Percentiles rank a stretch among this genome's conserved stretches.
phyloP scores from a whole-genome alignment of 1,139 yeast genomes.

The Debaryomycetaceae sp. region DNA sequence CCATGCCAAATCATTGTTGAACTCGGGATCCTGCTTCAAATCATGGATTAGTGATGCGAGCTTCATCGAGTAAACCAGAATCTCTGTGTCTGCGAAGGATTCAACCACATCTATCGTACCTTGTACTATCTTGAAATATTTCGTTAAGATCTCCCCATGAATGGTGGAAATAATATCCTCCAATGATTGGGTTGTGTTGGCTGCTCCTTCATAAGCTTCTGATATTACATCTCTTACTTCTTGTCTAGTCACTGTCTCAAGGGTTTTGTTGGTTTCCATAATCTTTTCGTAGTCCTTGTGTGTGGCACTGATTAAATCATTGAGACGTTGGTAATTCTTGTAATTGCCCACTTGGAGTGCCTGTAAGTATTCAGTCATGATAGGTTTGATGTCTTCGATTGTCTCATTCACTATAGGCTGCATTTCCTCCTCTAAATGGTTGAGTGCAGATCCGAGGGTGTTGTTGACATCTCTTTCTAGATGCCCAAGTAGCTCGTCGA shows the following conservation, averaged over 20 bases:
- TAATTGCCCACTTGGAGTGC: slow-evolving; percentile 41
- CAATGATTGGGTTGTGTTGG: slow-evolving; percentile 26
- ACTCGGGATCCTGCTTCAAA: slow-evolving; percentile 17
- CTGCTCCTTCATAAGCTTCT: slow-evolving; percentile 32
- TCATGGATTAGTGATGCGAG: slow-evolving; percentile 30
- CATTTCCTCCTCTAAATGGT: slow-evolving; percentile 39
- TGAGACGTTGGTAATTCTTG: slow-evolving; percentile 42
- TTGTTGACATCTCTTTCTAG: slow-evolving; percentile 38
- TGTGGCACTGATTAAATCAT: slow-evolving; percentile 44
- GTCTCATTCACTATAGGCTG: slow-evolving; percentile 30
- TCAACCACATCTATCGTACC: slow-evolving; percentile 63
- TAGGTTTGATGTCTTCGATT: slow-evolving; percentile 30
- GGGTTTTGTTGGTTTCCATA: slow-evolving; percentile 32
- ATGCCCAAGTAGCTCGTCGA: slow-evolving; percentile 27
- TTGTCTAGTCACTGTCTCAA: slow-evolving; percentile 47
- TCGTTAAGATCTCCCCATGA: slow-evolving; percentile 27
- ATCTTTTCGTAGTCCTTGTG: slow-evolving; percentile 47
- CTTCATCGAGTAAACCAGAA: slow-evolving; percentile 48
- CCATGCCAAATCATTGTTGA: slow-evolving; percentile 47
- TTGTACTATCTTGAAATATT: slow-evolving; percentile 46
- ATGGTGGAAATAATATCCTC: slow-evolving; percentile 33
- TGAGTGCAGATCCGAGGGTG: slow-evolving; percentile 41
- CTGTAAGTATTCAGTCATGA: slow-evolving; percentile 38
- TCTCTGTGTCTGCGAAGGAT: slow-evolving; percentile 66
- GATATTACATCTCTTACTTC: slow-evolving; percentile 53